These are phyloP conservation scores for Drosera capensis DNA, from an alignment of 148 eudicot genomes.

Conservation along the genomic window DNA sequence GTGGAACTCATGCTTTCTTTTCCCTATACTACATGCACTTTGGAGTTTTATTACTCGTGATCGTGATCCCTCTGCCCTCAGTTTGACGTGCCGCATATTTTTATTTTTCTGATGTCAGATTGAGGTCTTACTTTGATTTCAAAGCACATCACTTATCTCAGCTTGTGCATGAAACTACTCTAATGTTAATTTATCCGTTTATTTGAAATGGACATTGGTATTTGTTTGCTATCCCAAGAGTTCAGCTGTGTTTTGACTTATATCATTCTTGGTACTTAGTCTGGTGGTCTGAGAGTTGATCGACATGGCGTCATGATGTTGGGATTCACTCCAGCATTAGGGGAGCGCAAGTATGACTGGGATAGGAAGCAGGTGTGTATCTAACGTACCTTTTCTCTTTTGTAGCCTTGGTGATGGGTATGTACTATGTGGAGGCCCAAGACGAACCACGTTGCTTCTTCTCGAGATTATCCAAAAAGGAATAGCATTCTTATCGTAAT, in stretches of 20 bases:
- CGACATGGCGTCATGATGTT: conserved; percentile 63
- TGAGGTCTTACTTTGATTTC: too few species aligned
- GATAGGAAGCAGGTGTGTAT: conserved; percentile 70
- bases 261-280: conserved; percentile 20
- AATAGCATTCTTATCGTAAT: too few species aligned
- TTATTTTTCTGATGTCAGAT: too few species aligned
- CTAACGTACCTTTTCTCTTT: too few species aligned
- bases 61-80: background rate
- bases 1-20: too few species aligned
- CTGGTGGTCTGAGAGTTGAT: conserved; percentile 53
- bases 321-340: conserved; percentile 58
- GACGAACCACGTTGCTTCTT: background rate
- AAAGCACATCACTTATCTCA: too few species aligned
- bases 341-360: conserved; percentile 95
- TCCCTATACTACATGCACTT: too few species aligned
- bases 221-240: background rate
- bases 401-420: background rate
- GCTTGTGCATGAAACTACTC: too few species aligned
- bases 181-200: background rate
- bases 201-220: too few species aligned
- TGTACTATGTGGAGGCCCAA: background rate
- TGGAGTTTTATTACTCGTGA: too few species aligned
- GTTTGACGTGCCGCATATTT: background rate
- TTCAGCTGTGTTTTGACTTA: conserved; percentile 1
- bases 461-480: too few species aligned